phyloP scores from a whole-genome alignment of 2,329 filamentous ascomycete genomes.

The Thielaviopsis populi region DNA sequence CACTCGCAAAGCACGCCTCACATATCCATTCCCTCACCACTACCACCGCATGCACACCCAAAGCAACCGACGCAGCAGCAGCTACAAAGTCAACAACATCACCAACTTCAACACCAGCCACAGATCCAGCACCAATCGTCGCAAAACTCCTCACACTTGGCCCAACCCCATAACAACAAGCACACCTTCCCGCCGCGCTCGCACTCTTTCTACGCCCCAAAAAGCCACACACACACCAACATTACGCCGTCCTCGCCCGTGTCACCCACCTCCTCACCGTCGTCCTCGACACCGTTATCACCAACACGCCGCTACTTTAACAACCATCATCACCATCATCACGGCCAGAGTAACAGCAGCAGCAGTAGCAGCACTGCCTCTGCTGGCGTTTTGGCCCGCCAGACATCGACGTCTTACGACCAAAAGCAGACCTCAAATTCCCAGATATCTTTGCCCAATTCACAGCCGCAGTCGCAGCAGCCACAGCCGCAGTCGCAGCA shows the following conservation, averaged over 20 bases:
- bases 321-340: slow-evolving; percentile 12
- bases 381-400: background rate
- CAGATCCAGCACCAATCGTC: background rate
- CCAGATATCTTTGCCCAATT: background rate
- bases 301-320: slow-evolving; percentile 10
- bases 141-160: background rate
- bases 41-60: background rate
- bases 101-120: background rate
- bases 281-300: slow-evolving; percentile 2
- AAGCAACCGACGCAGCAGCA: background rate
- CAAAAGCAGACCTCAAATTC: too few species aligned
- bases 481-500: too few species aligned
- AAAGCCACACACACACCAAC: slow-evolving; percentile 3
- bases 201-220: slow-evolving; percentile 11
- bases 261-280: slow-evolving; percentile 7
- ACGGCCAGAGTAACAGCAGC: slow-evolving; percentile 1
- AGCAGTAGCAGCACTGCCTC: background rate
- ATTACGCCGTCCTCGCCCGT: slow-evolving; percentile 8
- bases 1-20: slow-evolving; percentile 15
- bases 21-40: slow-evolving; percentile 9
- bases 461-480: background rate
- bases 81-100: too few species aligned
- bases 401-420: too few species aligned
- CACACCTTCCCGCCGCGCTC: slow-evolving; percentile 12
- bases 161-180: background rate